Evolutionary conservation across 495 filamentous ascomycete genomes (phyloP).

Genomic region (Eremomyces bilateralis): DNA sequence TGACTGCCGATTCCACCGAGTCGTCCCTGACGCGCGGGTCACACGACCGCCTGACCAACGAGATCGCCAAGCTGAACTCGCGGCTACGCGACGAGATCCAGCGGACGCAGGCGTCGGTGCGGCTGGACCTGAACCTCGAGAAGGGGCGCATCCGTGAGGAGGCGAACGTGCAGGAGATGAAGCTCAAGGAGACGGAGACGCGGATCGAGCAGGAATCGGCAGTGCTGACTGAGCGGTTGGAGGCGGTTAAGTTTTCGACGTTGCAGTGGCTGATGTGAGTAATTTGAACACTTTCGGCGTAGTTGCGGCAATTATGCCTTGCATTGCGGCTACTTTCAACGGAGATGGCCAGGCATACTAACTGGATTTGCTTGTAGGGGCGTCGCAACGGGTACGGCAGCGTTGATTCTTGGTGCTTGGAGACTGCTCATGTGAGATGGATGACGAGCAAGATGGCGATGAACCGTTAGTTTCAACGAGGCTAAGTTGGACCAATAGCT

Average conservation of each 20-base stretch:
- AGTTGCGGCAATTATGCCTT: no score
- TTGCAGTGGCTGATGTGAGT: constrained; percentile 78
- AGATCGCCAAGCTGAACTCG: constrained; percentile 77
- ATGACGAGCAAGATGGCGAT: no score
- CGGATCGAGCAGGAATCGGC: constrained; percentile 97
- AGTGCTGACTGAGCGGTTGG: constrained; percentile 68
- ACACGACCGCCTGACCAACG: constrained; percentile 82
- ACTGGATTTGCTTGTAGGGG: constrained; percentile 28
- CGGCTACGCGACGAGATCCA: constrained; percentile 83
- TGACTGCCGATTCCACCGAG: constrained; percentile 78
- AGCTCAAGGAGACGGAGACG: constrained; percentile 97
- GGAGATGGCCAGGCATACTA: no score
- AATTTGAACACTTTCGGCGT: constrained; percentile 3
- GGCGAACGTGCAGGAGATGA: constrained; percentile 88
- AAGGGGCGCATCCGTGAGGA: constrained; percentile 95
- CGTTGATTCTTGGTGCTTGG: constrained; percentile 90
- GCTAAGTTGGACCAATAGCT: no score
- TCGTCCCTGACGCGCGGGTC: constrained; percentile 66
- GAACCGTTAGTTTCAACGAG: no score
- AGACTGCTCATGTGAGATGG: constrained; percentile 53
- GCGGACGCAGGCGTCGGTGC: constrained; percentile 75
- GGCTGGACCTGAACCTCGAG: constrained; percentile 84
- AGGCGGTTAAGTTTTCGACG: constrained; percentile 93
- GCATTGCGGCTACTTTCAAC: no score
- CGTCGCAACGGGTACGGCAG: constrained; percentile 85